Evolutionary conservation across 164 flowering plant species (phyloP).

Genomic region (Buxus sempervirens): DNA sequence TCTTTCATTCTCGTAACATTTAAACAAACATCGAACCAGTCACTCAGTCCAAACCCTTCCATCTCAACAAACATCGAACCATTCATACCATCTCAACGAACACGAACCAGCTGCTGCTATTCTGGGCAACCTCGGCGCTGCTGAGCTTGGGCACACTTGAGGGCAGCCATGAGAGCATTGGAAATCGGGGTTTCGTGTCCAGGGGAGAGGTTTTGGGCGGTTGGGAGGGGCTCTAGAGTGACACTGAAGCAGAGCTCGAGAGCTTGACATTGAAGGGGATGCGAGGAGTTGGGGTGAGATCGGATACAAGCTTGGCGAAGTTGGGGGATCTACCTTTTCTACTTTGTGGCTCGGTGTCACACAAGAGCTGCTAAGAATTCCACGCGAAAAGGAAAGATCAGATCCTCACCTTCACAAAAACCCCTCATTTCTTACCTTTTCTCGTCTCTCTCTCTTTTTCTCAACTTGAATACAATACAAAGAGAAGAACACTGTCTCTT

Average conservation of each 20-base stretch:
- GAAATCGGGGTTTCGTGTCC: conserved; percentile 63
- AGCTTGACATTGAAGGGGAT: conserved; percentile 78
- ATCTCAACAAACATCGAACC: no score
- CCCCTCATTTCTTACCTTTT: background rate
- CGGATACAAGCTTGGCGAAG: conserved; percentile 68
- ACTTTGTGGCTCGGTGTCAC: conserved; percentile 2
- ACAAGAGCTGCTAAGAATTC: conserved; percentile 23
- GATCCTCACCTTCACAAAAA: conserved; percentile 31
- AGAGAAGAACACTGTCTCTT: conserved; percentile 1
- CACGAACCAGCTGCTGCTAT: conserved; percentile 81
- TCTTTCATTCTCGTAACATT: no score
- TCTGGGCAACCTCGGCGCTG: conserved; percentile 82
- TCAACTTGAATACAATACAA: background rate
- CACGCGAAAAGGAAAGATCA: conserved; percentile 40
- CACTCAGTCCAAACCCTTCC: no score
- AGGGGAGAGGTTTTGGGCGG: conserved; percentile 35
- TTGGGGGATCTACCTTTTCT: conserved; percentile 49
- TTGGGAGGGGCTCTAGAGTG: conserved; percentile 69
- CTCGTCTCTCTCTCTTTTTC: conserved; percentile 2
- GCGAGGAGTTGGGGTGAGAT: conserved; percentile 79
- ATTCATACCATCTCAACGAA: no score
- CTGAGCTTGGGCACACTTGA: no score
- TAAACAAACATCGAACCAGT: no score
- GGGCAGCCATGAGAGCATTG: conserved; percentile 69
- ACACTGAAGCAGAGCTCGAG: conserved; percentile 85